Conservation (phyloP, 441 rosid genomes). For the Pelargonium cotyledonis region DNA sequence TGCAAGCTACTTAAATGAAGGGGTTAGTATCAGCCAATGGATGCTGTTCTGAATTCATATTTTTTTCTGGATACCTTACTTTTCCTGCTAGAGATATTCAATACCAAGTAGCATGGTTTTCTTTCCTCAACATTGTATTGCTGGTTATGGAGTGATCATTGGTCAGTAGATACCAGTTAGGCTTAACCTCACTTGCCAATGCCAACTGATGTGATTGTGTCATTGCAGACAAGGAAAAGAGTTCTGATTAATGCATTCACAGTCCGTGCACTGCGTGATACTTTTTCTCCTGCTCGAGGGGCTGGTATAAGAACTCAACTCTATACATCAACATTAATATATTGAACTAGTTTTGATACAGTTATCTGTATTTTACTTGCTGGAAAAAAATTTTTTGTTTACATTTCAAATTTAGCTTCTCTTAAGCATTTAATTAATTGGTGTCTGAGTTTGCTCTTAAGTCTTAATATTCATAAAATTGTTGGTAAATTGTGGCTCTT, state of each 20-base stretch:
- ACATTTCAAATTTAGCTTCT: background rate
- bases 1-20: constrained; percentile 84
- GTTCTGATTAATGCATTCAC: constrained; percentile 98
- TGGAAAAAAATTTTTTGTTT: background rate
- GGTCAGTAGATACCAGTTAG: constrained; percentile 5
- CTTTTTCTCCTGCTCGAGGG: constrained; percentile 97
- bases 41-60: constrained; percentile 18
- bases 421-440: background rate
- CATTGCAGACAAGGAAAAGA: constrained; percentile 83
- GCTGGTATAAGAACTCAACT: constrained; percentile 59
- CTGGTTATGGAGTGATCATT: background rate
- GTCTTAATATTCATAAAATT: constrained; percentile 2
- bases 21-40: constrained; percentile 50
- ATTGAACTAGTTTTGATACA: constrained; percentile 7
- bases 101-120: constrained; percentile 11
- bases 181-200: constrained; percentile 17
- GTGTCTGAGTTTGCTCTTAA: background rate
- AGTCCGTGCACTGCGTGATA: constrained; percentile 93
- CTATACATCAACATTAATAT: constrained; percentile 2
- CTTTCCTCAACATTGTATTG: background rate
- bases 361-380: background rate
- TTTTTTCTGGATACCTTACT: constrained; percentile 17
- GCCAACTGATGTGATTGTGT: constrained; percentile 23
- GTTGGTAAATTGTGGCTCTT: constrained; percentile 9
- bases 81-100: constrained; percentile 13